These are phyloP conservation scores for Wickerhamiella azymoides DNA, from an alignment of 805 yeast species.

Conservation along the genomic window DNA sequence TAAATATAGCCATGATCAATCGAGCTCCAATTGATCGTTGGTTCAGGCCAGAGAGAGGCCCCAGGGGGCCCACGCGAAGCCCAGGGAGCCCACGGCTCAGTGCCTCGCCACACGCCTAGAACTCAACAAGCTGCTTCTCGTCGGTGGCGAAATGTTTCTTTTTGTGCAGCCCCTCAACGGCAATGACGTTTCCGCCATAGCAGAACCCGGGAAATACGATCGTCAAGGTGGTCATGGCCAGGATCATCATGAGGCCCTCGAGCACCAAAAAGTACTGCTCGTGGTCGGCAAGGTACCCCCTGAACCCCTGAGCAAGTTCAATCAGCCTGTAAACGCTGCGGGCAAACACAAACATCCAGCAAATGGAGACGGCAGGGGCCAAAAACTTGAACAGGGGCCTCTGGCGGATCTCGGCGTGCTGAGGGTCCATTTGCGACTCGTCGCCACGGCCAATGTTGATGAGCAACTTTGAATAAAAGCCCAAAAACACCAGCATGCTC, in stretches of 20 bases:
- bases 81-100: no score
- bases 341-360: slow-evolving; percentile 40
- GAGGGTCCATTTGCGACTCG: slow-evolving; percentile 13
- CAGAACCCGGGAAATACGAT: slow-evolving; percentile 50
- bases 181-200: slow-evolving; percentile 23
- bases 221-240: slow-evolving; percentile 34
- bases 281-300: slow-evolving; percentile 44
- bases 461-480: slow-evolving; percentile 34
- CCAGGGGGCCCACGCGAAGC: no score
- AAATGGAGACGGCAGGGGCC: slow-evolving; percentile 17
- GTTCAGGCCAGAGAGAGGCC: no score
- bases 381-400: slow-evolving; percentile 16
- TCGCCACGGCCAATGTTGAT: slow-evolving; percentile 8
- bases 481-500: slow-evolving; percentile 48
- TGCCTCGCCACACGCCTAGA: background rate
- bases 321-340: slow-evolving; percentile 59
- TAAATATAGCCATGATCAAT: no score
- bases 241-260: slow-evolving; percentile 45
- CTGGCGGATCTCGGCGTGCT: slow-evolving; percentile 11
- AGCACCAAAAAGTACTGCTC: slow-evolving; percentile 43
- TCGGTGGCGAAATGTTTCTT: background rate
- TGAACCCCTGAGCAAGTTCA: slow-evolving; percentile 59
- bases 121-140: background rate
- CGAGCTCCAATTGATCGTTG: no score
- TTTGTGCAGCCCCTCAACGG: background rate